phyloP scores from a whole-genome alignment of 1,284 basidiomycete genomes.

The Quambalaria eucalypti region DNA sequence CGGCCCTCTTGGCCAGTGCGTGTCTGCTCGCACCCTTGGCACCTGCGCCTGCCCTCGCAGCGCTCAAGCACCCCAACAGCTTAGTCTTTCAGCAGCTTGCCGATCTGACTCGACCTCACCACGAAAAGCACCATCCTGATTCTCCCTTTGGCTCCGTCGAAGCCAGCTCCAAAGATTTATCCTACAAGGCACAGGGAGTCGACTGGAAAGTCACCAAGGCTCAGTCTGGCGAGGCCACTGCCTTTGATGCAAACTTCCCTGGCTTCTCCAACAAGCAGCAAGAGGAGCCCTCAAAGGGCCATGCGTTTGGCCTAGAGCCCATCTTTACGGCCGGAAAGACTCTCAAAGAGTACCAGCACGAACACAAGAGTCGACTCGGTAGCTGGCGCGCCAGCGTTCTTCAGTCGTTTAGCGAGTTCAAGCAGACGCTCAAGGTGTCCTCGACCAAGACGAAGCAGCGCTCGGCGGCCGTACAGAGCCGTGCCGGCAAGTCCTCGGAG shows the following conservation, averaged over 20 bases:
- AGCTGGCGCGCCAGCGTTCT: slow-evolving; percentile 3
- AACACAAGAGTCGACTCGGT: too few species aligned
- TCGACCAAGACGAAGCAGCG: neutral
- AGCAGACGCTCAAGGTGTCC: neutral
- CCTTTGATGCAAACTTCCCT: neutral
- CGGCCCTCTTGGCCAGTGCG: too few species aligned
- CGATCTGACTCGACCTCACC: slow-evolving; percentile 3
- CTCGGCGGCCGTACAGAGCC: neutral
- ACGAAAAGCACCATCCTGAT: neutral
- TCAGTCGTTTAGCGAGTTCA: neutral
- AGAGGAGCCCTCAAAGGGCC: neutral
- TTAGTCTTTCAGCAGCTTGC: slow-evolving; percentile 1
- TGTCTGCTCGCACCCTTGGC: neutral
- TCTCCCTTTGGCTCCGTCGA: neutral
- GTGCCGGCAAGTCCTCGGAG: neutral
- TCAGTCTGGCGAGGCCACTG: neutral
- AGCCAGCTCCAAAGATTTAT: neutral
- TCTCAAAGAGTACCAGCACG: too few species aligned
- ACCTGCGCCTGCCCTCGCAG: neutral
- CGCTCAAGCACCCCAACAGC: slow-evolving; percentile 2
- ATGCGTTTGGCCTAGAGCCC: neutral
- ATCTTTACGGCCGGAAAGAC: neutral
- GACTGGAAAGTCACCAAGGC: slow-evolving; percentile 2
- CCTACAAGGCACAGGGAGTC: neutral
- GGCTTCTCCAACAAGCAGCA: neutral